Base-by-base conservation (phyloP, 164 flowering plant species). In the Kalanchoe fedtschenkoi region DNA sequence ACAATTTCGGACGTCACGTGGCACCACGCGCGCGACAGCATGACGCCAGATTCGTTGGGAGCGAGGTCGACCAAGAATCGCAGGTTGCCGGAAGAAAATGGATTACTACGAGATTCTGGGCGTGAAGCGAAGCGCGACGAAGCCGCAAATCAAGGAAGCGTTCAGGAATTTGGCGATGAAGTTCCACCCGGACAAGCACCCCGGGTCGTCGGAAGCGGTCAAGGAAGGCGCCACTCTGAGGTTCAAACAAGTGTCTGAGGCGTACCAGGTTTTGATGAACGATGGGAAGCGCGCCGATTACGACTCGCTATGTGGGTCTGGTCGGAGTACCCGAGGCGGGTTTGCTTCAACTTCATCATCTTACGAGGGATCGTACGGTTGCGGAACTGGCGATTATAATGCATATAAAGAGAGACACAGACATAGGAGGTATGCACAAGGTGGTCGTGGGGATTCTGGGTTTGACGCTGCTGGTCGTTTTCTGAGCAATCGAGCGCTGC, bases 151-250 rank as follows among this genome's bases (percentile, higher is more conserved):
- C 62, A 91, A 91, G 69, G 76, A 75, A 41, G 88, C 96, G 4
- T 92, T 85, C 64, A 67, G 89, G 54, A 80, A 73, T 66, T 38
- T 87, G 69, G 98, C 98, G 1, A 47, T 87, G 54, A 64, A 83
- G 71, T 84, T 71, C 35, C 98, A 89, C 72, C 98, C 98, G 0
- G 96, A 92, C 75, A 85, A 81, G 75, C 98, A 92, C 66, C 65
- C 84, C 0, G 77, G 69, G 6, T 85, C 96, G 5, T 39, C 96
- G 16, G 62, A 79, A 17, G 39, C 74, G 41, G 68, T 80, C 11
- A 62, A 69, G 32, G 80, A 78, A 9, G 60, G 66, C 24, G 95
- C 93, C 51, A 73, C 81, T 21, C 70, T 62, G 35, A 68, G 62
- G 63, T 92, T 92, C 80, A 92, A 84, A 81, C 91, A 69, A 51